Base-by-base conservation (phyloP, 345 rosid genomes). In the Cardiospermum halicacabum region DNA sequence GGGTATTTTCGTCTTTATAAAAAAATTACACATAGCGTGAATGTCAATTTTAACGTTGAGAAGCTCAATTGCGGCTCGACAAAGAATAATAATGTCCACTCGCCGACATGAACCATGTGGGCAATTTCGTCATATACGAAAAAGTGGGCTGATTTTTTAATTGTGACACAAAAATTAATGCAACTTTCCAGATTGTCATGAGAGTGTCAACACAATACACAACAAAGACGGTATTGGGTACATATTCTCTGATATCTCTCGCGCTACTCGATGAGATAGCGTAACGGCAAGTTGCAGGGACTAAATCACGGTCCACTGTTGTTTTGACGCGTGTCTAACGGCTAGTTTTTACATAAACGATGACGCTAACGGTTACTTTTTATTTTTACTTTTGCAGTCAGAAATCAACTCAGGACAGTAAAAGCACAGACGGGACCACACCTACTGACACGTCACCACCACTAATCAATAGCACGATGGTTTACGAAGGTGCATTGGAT, bases 401-500 rank as follows among this genome's bases (percentile, higher is more conserved):
- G 60, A 92, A 92, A 73, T 74, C 96, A 28, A 80, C 89, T 0
- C 84, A 85, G 65, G 88, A 79, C 53, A 57, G 27, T 36, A 26
- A 63, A 13, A 74, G 56, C 59, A 22, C 65, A 10, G 67, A 74
- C 1, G 53, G 75, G 6, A 57, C 48, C 53, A 42, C 45, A n/a
- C n/a, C n/a, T n/a, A 57, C 66, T n/a, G 21, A 40, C 56, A 6
- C 51, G 18, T 47, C 72, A 16, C 64, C 72, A 51, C 64, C 72
- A 51, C 37, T 51, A 32, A 47, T 74, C 28, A 39, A 87, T 69
- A 39, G 71, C 40, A 21, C 83, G 0, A 88, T 92, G 91, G 84
- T 89, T 51, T 92, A 92, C 51, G 89, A 85, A 63, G 98, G 96
- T 5, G 78, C 79, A 10, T 26, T 76, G 60, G 84, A 71, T 53